A percentile compares a stretch with the other conserved stretches of the same genome.
phyloP scores from a whole-genome alignment of 129 eudicot species.

The Flaveria trinervia region DNA sequence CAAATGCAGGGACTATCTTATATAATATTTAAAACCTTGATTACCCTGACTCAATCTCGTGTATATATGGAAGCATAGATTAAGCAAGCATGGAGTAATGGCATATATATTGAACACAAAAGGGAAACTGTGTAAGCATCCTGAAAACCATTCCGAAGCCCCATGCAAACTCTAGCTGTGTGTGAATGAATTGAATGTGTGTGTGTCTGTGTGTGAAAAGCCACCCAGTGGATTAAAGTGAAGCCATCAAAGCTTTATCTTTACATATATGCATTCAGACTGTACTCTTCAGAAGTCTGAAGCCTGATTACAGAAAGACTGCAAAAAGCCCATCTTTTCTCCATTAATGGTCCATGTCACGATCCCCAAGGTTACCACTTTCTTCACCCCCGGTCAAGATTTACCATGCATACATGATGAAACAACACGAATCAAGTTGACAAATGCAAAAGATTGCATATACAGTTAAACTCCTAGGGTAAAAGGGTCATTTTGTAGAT shows the following conservation, averaged over 20 bases:
- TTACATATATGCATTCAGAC: slow-evolving; percentile 29
- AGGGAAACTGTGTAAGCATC: slow-evolving; percentile 24
- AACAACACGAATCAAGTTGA: neutral
- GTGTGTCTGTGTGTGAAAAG: slow-evolving; percentile 25
- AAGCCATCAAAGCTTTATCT: slow-evolving; percentile 39
- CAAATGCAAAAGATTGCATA: neutral
- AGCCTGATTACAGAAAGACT: slow-evolving; percentile 37
- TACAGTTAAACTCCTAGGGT: neutral
- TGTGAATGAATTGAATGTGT: neutral
- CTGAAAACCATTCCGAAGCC: slow-evolving; percentile 25
- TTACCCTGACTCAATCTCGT: neutral
- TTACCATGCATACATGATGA: neutral
- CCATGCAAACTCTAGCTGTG: slow-evolving; percentile 9
- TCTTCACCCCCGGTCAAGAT: neutral
- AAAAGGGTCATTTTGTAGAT: neutral
- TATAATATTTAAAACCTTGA: too few species aligned
- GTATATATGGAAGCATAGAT: neutral
- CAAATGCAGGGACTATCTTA: too few species aligned
- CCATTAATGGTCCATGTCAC: slow-evolving; percentile 37
- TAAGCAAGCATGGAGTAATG: slow-evolving; percentile 15
- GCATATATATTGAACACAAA: slow-evolving; percentile 22
- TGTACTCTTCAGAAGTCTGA: slow-evolving; percentile 25
- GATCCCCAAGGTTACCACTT: slow-evolving; percentile 24
- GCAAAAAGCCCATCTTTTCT: slow-evolving; percentile 37
- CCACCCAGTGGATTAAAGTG: slow-evolving; percentile 22